Base-by-base conservation (phyloP, 441 rosid species). In the Adansonia madagascariensis region DNA sequence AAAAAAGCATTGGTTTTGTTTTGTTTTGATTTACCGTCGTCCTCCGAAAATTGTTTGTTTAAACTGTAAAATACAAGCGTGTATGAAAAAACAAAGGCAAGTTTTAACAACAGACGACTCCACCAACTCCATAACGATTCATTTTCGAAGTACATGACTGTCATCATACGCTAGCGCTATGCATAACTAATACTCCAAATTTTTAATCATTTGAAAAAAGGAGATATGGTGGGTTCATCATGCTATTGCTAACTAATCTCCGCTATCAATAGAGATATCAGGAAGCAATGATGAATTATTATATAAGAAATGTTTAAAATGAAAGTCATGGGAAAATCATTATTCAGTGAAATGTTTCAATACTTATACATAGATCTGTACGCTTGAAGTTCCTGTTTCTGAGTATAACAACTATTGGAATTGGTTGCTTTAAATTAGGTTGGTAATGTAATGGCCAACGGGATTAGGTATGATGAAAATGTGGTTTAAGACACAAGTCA, bases 401-500 rank as follows among this genome's bases (percentile, higher is more conserved):
- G 41, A 35, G 6, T 35, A 4, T 35, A 35, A 35, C 39, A 35
- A 3, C 39, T 35, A 35, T 35, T 35, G 41, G 41, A 35, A 35
- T 35, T 35, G 41, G 41, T 35, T 35, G 41, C 41, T 35, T 35
- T 35, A 35, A 35, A 11, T 69, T 69, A 14, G 15, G 60, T 50
- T 70, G 74, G 73, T 7, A 43, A 68, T 47, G 73, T 68, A 27
- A 22, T 50, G 74, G 61, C 47, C 74, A 27, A 7, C 22, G 4
- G 49, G 47, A 43, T 71, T 31, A 18, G 61, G 43, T 71, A 15
- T 49, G 12, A 47, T 68, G 53, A 47, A 67, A 47, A 67, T 18
- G n/a, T 8, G 2, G 22, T 64, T 64, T 3, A 24, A 22, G n/a
- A 24, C 39, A 20, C 10, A 56, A 35, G 41, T 35, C 41, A 35